Conservation (phyloP, 2,329 filamentous ascomycete species). For the Talaromyces sp. region DNA sequence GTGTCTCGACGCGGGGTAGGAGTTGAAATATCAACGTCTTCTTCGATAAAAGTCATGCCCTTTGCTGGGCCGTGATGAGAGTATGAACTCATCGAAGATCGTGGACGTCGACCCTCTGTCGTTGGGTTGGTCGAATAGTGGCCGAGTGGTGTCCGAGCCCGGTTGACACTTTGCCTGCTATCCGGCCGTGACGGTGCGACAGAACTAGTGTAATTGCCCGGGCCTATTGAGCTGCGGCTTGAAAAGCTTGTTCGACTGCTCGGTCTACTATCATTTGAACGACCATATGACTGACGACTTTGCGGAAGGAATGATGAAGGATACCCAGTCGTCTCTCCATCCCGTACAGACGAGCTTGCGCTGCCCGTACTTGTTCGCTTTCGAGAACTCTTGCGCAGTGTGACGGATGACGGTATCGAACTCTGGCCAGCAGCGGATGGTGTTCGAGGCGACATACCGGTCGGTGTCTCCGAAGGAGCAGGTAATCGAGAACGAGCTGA, state of each 20-base stretch:
- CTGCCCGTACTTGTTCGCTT: slow-evolving; percentile 45
- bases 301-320: slow-evolving; percentile 33
- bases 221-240: slow-evolving; percentile 41
- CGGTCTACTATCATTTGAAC: slow-evolving; percentile 58
- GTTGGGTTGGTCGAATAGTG: slow-evolving; percentile 50
- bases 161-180: slow-evolving; percentile 61
- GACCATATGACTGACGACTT: slow-evolving; percentile 50
- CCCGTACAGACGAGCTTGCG: slow-evolving; percentile 36
- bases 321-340: slow-evolving; percentile 30
- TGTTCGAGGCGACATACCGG: slow-evolving; percentile 68
- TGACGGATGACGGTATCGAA: slow-evolving; percentile 54
- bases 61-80: slow-evolving; percentile 56
- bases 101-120: slow-evolving; percentile 56
- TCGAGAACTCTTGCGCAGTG: slow-evolving; percentile 47
- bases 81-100: slow-evolving; percentile 65
- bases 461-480: slow-evolving; percentile 69
- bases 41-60: slow-evolving; percentile 56
- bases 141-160: slow-evolving; percentile 62
- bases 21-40: slow-evolving; percentile 35
- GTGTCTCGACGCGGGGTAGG: slow-evolving; percentile 37
- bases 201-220: slow-evolving; percentile 36
- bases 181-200: slow-evolving; percentile 54
- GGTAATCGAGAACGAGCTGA: slow-evolving; percentile 88
- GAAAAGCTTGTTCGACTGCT: slow-evolving; percentile 68
- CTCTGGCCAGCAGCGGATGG: slow-evolving; percentile 48